Evolutionary conservation across 495 filamentous ascomycete genomes (phyloP).

Genomic region (Chaetomidium leptoderma): DNA sequence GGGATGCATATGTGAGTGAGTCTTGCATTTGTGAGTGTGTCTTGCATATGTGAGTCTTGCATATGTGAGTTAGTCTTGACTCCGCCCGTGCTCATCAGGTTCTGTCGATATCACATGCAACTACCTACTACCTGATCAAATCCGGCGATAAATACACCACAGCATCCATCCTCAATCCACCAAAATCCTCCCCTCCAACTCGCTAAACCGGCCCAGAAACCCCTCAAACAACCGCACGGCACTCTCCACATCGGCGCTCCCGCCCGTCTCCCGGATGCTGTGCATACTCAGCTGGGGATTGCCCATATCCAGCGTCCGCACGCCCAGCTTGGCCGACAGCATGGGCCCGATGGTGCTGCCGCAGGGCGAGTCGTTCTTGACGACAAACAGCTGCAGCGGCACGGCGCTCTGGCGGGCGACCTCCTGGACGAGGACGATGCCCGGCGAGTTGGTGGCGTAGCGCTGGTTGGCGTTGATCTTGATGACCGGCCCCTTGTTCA

Average conservation of each 20-base stretch:
- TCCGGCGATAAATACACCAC: too few relatives aligned
- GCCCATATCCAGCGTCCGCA: constrained; percentile 84
- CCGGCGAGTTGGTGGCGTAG: constrained; percentile 93
- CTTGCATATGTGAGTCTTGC: too few relatives aligned
- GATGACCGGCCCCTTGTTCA: constrained; percentile 94
- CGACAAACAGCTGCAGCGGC: constrained; percentile 91
- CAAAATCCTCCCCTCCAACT: constrained; percentile 73
- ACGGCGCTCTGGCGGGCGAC: constrained; percentile 64
- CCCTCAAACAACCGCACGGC: constrained; percentile 79
- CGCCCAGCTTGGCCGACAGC: constrained; percentile 78
- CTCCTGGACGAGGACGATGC: constrained; percentile 89
- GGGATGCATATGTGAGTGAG: too few relatives aligned
- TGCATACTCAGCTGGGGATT: constrained; percentile 98
- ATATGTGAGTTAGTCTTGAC: too few relatives aligned
- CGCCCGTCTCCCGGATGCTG: constrained; percentile 88
- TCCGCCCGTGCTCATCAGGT: too few relatives aligned
- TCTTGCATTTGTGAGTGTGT: too few relatives aligned
- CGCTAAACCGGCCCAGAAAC: constrained; percentile 79
- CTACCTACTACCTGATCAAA: too few relatives aligned
- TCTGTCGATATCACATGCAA: too few relatives aligned
- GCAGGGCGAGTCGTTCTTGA: constrained; percentile 89
- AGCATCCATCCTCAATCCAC: constrained; percentile 70
- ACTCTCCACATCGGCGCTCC: constrained; percentile 81
- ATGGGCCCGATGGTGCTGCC: constrained; percentile 96
- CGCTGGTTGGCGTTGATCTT: constrained; percentile 97